Evolutionary conservation across 768 basidiomycete species (phyloP).

Genomic region (Pisolithus marmoratus): DNA sequence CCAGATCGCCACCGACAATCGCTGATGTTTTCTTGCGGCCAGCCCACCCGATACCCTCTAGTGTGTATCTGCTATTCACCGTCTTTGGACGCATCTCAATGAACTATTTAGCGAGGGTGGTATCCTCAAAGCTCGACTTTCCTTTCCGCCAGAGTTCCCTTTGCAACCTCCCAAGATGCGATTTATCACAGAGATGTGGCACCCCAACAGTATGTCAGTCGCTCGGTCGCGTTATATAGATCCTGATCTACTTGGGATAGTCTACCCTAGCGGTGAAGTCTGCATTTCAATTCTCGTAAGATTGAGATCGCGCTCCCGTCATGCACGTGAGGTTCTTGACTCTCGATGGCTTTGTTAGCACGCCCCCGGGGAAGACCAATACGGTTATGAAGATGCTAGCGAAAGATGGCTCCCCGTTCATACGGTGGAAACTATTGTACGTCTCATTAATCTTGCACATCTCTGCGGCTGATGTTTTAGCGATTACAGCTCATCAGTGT

Average conservation of each 20-base stretch:
- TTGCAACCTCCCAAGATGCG: slow-evolving; percentile 92
- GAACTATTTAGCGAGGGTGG: slow-evolving; percentile 73
- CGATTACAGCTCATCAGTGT: slow-evolving; percentile 80
- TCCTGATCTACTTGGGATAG: slow-evolving; percentile 34
- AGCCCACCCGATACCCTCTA: slow-evolving; percentile 93
- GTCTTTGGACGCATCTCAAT: slow-evolving; percentile 3
- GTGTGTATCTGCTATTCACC: slow-evolving; percentile 39
- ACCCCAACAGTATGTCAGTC: slow-evolving; percentile 81
- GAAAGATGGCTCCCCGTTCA: slow-evolving; percentile 99
- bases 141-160: slow-evolving; percentile 89
- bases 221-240: background rate
- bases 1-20: slow-evolving; percentile 8
- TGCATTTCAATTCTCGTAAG: slow-evolving; percentile 93
- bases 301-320: background rate
- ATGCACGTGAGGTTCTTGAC: background rate
- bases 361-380: slow-evolving; percentile 93
- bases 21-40: slow-evolving; percentile 14
- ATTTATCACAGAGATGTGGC: slow-evolving; percentile 94
- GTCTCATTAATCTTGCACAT: slow-evolving; percentile 12
- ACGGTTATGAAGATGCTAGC: slow-evolving; percentile 93
- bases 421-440: slow-evolving; percentile 91
- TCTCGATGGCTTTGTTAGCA: slow-evolving; percentile 47
- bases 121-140: slow-evolving; percentile 85
- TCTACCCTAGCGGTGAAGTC: slow-evolving; percentile 88
- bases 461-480: background rate